Conservation (phyloP, 305 asterid genomes). For the Fraxinus dipetala region DNA sequence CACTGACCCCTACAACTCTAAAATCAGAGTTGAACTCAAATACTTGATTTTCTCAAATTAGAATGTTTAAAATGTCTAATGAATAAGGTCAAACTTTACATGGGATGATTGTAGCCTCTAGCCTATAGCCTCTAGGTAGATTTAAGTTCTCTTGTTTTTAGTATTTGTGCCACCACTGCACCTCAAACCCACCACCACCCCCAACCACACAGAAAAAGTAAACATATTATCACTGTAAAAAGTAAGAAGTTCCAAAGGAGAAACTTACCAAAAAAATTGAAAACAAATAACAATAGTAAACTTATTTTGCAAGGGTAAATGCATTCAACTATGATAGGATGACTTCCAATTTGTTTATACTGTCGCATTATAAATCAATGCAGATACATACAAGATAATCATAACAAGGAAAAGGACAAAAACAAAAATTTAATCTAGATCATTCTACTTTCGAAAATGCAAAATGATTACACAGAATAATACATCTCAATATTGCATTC, state of each 20-base stretch:
- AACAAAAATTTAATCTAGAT: background rate
- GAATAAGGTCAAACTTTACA: background rate
- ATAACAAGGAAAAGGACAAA: background rate
- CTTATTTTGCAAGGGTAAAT: background rate
- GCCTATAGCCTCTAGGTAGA: background rate
- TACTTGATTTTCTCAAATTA: background rate
- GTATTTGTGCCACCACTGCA: background rate
- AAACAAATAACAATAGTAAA: background rate
- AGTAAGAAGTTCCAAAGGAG: background rate
- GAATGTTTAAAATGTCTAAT: background rate
- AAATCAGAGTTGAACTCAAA: constrained; percentile 1
- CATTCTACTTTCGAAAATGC: background rate
- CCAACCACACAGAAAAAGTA: background rate
- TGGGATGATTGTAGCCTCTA: background rate
- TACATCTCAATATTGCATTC: background rate
- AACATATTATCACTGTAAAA: background rate
- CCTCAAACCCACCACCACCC: background rate
- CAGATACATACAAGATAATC: constrained; percentile 6
- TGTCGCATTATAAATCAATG: background rate
- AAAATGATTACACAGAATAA: background rate
- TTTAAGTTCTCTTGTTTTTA: background rate
- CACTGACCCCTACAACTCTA: background rate
- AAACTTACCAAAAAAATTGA: background rate
- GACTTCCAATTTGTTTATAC: background rate
- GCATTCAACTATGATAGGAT: background rate